Percentiles rank a stretch among this genome's conserved stretches.
Evolutionary conservation across 148 eudicot species (phyloP).

Genomic region (Talinum fruticosum): DNA sequence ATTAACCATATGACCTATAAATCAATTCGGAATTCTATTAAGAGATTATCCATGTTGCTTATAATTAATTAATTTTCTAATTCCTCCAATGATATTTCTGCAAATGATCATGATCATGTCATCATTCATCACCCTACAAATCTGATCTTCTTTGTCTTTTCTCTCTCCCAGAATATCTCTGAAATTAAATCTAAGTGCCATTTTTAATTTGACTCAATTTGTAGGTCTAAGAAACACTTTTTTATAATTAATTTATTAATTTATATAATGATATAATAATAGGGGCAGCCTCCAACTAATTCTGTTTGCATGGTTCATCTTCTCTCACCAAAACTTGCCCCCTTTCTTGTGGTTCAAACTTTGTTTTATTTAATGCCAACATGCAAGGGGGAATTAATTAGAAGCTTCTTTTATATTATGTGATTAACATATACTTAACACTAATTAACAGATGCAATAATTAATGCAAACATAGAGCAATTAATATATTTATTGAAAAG

Average conservation of each 20-base stretch:
- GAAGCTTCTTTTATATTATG: not conserved
- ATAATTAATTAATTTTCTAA: not conserved
- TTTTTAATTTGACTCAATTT: not conserved
- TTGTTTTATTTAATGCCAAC: not conserved
- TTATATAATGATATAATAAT: not conserved
- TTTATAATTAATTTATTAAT: not conserved
- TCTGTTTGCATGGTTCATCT: constrained; percentile 4
- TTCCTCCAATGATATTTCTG: not conserved
- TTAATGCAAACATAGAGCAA: not conserved
- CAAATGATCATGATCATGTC: not conserved
- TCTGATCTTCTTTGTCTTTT: not conserved
- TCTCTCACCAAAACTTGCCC: not conserved
- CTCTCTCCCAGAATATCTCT: not conserved
- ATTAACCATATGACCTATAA: not conserved
- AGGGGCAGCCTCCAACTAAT: constrained; percentile 1
- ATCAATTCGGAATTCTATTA: not conserved
- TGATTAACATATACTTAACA: not conserved
- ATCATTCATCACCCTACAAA: not conserved
- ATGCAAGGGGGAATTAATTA: not conserved
- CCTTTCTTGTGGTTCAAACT: constrained; percentile 4
- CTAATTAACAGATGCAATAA: not conserved
- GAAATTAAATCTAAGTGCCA: not conserved
- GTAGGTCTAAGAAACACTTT: not conserved
- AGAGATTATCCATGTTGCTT: not conserved
- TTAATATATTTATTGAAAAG: not conserved